Evolutionary conservation across 495 filamentous ascomycete genomes (phyloP).

Genomic region (Bacidia rubella): DNA sequence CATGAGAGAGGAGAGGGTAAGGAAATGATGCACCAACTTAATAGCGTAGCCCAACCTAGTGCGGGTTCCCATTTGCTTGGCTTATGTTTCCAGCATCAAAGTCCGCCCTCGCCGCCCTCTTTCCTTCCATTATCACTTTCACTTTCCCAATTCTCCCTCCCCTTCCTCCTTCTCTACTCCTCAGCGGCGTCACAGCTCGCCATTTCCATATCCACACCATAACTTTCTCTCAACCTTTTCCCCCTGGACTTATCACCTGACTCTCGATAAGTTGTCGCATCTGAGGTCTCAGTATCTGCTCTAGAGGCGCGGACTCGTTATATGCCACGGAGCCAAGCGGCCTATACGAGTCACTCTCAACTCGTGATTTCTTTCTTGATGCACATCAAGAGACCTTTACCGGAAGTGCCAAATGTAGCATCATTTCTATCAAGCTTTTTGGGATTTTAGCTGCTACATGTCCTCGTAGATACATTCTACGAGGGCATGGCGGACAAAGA

Average conservation of each 20-base stretch:
- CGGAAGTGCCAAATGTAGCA: conserved; percentile 12
- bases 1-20: neutral
- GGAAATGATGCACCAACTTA: neutral
- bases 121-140: neutral
- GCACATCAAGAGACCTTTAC: neutral
- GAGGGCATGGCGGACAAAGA: conserved; percentile 18
- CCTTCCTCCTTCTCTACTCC: neutral
- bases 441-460: neutral
- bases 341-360: neutral
- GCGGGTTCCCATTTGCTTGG: neutral
- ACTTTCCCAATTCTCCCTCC: neutral
- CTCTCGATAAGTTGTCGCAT: neutral
- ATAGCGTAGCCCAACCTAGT: neutral
- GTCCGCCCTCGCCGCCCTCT: neutral
- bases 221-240: neutral
- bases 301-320: conserved; percentile 4
- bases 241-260: neutral
- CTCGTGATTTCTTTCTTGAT: neutral
- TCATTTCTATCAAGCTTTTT: neutral
- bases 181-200: neutral
- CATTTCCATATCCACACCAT: neutral
- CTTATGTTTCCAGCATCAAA: neutral
- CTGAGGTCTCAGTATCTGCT: neutral
- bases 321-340: neutral
- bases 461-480: conserved; percentile 12